Percentiles rank a stretch among this genome's conserved stretches.
phyloP scores from a whole-genome alignment of 768 basidiomycete genomes.

The Trametes gibbosa region DNA sequence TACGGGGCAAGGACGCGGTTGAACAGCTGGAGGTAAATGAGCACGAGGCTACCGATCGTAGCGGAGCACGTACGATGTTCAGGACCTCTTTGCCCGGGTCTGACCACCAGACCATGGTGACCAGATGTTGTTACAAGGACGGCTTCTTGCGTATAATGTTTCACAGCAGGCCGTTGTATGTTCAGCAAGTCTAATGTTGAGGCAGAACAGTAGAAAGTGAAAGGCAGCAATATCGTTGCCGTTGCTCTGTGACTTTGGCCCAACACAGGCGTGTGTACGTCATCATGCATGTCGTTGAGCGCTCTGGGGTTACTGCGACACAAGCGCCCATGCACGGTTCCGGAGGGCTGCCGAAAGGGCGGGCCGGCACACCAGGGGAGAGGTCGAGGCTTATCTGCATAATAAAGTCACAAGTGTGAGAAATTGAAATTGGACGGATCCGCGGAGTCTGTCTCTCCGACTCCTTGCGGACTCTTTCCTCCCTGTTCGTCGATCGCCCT shows the following conservation, averaged over 20 bases:
- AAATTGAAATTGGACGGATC: conserved; percentile 1
- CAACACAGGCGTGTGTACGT: conserved; percentile 10
- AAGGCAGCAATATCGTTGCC: not conserved
- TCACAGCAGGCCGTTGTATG: not conserved
- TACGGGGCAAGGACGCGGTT: conserved; percentile 92
- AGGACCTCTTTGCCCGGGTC: conserved; percentile 85
- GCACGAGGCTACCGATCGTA: not conserved
- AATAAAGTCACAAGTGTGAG: no score
- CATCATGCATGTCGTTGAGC: not conserved
- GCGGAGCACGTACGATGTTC: conserved; percentile 57
- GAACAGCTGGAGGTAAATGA: conserved; percentile 53
- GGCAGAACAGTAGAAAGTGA: not conserved
- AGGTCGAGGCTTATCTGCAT: not conserved
- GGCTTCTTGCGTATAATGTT: not conserved
- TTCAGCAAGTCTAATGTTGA: not conserved
- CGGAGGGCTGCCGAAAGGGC: not conserved
- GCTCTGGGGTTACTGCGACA: not conserved
- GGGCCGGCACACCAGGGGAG: not conserved
- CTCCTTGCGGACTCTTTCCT: no score
- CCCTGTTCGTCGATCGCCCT: not conserved
- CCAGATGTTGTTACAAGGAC: not conserved
- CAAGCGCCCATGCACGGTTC: not conserved
- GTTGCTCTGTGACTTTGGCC: not conserved
- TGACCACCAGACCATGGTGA: conserved; percentile 73
- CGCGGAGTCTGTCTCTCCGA: not conserved